phyloP scores from a whole-genome alignment of 164 flowering plant species.

The Euptelea pleiosperma region DNA sequence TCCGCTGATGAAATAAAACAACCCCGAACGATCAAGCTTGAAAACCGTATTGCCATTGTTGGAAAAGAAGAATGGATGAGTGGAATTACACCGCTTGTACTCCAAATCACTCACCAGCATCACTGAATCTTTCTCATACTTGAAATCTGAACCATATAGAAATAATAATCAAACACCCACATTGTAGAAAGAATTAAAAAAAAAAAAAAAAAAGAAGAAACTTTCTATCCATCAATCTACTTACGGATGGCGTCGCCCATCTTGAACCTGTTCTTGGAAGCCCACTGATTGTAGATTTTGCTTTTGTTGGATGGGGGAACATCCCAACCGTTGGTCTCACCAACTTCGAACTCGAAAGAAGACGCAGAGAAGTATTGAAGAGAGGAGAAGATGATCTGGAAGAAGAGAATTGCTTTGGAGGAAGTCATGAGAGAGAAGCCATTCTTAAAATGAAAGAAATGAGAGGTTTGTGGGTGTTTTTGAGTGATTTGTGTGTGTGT shows the following conservation, averaged over 20 bases:
- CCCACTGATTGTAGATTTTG: conserved; percentile 55
- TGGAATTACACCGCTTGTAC: conserved; percentile 51
- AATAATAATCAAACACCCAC: conserved; percentile 14
- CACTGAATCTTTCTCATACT: conserved; percentile 64
- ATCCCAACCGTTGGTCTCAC: conserved; percentile 42
- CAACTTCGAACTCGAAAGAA: conserved; percentile 39
- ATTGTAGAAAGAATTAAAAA: not conserved
- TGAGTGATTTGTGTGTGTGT: no score
- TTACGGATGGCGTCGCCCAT: conserved; percentile 51
- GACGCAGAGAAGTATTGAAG: conserved; percentile 19
- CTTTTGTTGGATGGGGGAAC: conserved; percentile 42
- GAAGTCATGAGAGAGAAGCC: conserved; percentile 1
- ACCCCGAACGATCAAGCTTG: conserved; percentile 40
- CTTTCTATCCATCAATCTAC: conserved; percentile 7
- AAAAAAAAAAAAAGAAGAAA: not conserved
- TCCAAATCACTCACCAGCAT: conserved; percentile 50
- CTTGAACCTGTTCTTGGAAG: conserved; percentile 50
- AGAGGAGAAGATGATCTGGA: conserved; percentile 17
- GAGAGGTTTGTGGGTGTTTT: no score
- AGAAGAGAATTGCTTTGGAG: conserved; percentile 12
- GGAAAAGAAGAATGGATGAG: conserved; percentile 48
- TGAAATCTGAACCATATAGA: conserved; percentile 39
- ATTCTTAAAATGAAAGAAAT: no score
- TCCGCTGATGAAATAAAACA: conserved; percentile 72
- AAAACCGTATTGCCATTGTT: conserved; percentile 54